phyloP scores from a whole-genome alignment of 305 asterid species.

The Rubia peregrina region DNA sequence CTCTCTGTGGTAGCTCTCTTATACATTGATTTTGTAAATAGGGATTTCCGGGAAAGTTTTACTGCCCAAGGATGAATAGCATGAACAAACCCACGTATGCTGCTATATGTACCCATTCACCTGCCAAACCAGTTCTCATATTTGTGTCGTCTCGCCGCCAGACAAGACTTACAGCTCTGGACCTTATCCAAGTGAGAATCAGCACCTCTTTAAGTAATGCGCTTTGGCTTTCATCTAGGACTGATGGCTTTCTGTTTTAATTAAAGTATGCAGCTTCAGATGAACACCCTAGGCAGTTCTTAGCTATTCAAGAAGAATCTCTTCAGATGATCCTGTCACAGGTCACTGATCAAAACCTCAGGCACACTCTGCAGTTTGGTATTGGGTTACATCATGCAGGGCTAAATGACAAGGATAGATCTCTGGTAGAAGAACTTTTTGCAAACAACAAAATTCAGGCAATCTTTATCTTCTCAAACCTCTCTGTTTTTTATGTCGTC shows the following conservation, averaged over 20 bases:
- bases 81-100: constrained; percentile 99
- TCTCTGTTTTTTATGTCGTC: not conserved
- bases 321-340: constrained; percentile 96
- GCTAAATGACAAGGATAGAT: constrained; percentile 88
- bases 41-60: constrained; percentile 99
- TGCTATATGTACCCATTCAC: constrained; percentile 97
- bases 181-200: constrained; percentile 82
- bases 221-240: constrained; percentile 10
- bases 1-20: constrained; percentile 6
- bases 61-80: constrained; percentile 99
- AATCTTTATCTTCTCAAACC: constrained; percentile 21
- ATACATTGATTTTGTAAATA: constrained; percentile 28
- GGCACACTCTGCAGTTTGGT: constrained; percentile 97
- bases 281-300: constrained; percentile 84
- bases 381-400: constrained; percentile 99
- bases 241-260: constrained; percentile 18
- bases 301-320: constrained; percentile 85
- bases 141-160: constrained; percentile 99
- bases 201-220: constrained; percentile 10
- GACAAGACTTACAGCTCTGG: constrained; percentile 96
- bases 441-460: constrained; percentile 97
- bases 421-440: constrained; percentile 97
- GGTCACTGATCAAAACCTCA: constrained; percentile 88
- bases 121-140: constrained; percentile 93
- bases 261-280: constrained; percentile 94